Evolutionary conservation across 2,329 filamentous ascomycete genomes (phyloP), one percentile per base, ranked within the genome.

Genomic region (Ploettnerulaceae sp.): DNA sequence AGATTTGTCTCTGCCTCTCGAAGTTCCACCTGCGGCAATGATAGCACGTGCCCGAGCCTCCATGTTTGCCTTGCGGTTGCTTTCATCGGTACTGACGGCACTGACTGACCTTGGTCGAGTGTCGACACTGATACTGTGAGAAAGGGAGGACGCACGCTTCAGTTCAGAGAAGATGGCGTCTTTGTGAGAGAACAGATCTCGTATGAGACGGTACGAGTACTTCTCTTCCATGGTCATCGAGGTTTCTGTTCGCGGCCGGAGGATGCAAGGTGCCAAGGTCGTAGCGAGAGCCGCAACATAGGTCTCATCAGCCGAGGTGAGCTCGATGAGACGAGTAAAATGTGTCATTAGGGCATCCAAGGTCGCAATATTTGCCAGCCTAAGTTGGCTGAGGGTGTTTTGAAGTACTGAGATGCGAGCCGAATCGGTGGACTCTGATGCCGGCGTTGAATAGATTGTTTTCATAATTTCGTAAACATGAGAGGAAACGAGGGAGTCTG

Each of bases 391-490:
- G 46, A 98, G 82, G 0, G 93, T 97, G 60, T 93, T 95, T 67
- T 98, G 93, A 25, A 98, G 79, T 51, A 97, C 89, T 45, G 89
- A 85, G 54, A 98, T 78, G 43, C 93, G 86, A 9, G 87, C 82
- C 41, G 82, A 76, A 58, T 95, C 87, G 3, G 82, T 81, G 12
- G 80, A 77, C 47, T 95, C 88, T 32, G 85, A 77, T 36, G 85
- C 76, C 9, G 89, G 84, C 11, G 86, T 89, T 36, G 82, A 84
- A 71, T 98, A 98, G 55, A 98, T 94, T 2, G 89, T 97, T 70
- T 95, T 90, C 64, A 98, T 84, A 63, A 98, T 97, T 70, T 98
- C 94, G 67, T 98, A 98, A 48, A 98, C 89, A 65, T 97, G 91
- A 31, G 89, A 95, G 47, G 93, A 97, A 52, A 98, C 91, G 52